Conservation (phyloP, 208 protist species). For the Zelonia costaricensis region DNA sequence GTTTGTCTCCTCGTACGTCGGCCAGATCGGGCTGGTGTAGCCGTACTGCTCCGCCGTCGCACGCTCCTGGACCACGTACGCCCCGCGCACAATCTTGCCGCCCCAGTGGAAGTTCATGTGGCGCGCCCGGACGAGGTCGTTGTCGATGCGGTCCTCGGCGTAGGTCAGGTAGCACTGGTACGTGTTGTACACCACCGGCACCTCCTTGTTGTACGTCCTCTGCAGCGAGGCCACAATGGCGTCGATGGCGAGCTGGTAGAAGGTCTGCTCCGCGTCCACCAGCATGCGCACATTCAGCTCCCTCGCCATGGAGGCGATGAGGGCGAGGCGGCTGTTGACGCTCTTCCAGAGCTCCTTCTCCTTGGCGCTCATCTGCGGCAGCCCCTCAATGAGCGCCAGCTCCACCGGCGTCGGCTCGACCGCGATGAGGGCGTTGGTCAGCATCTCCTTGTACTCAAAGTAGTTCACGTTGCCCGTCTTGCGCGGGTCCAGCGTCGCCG, state of each 20-base stretch:
- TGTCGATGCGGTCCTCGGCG: constrained; percentile 76
- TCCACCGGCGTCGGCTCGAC: constrained; percentile 58
- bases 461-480: constrained; percentile 86
- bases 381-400: constrained; percentile 50
- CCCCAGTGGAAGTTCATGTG: constrained; percentile 89
- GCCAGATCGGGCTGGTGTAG: constrained; percentile 90
- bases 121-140: constrained; percentile 86
- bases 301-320: constrained; percentile 73
- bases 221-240: constrained; percentile 85
- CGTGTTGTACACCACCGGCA: constrained; percentile 95
- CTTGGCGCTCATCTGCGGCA: constrained; percentile 67
- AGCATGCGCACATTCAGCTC: constrained; percentile 83
- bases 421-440: constrained; percentile 75
- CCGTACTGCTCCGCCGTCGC: constrained; percentile 70
- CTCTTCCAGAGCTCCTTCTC: constrained; percentile 82
- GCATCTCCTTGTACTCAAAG: constrained; percentile 84
- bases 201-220: constrained; percentile 89
- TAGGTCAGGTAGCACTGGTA: constrained; percentile 98
- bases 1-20: constrained; percentile 93
- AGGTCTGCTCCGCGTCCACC: constrained; percentile 97
- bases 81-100: constrained; percentile 96
- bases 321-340: constrained; percentile 61
- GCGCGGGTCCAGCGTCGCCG: constrained; percentile 58
- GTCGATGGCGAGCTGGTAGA: constrained; percentile 97
- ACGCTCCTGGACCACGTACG: constrained; percentile 94